Conservation (phyloP, 306 rosid genomes). For the Vicia sativa region DNA sequence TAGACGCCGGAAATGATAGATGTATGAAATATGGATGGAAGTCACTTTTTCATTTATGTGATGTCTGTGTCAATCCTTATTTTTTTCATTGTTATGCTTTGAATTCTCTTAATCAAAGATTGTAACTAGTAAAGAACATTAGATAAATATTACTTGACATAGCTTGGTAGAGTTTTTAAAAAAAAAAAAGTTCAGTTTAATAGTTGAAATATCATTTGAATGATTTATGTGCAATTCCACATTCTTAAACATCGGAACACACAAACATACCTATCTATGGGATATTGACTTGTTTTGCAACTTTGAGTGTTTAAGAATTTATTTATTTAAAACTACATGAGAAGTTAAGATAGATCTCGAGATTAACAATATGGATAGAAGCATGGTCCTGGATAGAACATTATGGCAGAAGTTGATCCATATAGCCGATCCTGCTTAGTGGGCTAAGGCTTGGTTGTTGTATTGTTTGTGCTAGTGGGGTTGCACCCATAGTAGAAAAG, state of each 20-base stretch:
- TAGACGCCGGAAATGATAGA: constrained; percentile 13
- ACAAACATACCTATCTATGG: neutral
- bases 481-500: too few species aligned
- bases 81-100: neutral
- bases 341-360: too few species aligned
- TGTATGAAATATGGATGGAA: neutral
- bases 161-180: neutral
- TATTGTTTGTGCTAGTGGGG: too few species aligned
- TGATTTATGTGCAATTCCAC: neutral
- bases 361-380: too few species aligned
- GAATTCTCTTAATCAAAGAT: neutral
- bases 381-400: too few species aligned
- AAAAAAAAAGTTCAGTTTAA: neutral
- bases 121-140: neutral
- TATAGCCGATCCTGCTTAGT: too few species aligned
- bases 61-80: too few species aligned
- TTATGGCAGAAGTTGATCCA: too few species aligned
- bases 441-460: too few species aligned
- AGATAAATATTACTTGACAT: neutral
- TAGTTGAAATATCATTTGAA: constrained; percentile 10
- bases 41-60: neutral
- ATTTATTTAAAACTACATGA: too few species aligned
- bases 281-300: too few species aligned
- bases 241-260: neutral
- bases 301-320: too few species aligned